Evolutionary conservation across 140 eudicot species (phyloP).

Genomic region (Senecio squalidus): DNA sequence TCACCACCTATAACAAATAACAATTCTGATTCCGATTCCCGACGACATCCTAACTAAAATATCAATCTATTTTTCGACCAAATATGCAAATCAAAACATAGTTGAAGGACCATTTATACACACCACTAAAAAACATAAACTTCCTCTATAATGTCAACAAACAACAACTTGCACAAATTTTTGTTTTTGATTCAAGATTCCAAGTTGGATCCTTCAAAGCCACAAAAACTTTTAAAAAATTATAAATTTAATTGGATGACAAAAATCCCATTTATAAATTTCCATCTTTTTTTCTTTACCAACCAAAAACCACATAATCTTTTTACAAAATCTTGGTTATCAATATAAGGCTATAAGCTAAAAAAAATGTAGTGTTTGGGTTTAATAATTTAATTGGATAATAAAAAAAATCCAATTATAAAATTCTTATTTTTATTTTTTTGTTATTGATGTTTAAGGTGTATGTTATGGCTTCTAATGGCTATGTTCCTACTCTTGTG

Average conservation of each 20-base stretch:
- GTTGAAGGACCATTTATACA: conserved; percentile 8
- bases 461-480: conserved; percentile 71
- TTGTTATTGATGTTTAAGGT: conserved; percentile 36
- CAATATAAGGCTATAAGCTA: conserved; percentile 1
- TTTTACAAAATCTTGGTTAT: conserved; percentile 10
- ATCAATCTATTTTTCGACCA: too few species aligned
- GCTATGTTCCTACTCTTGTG: conserved; percentile 44
- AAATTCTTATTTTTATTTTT: conserved; percentile 17
- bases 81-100: too few species aligned
- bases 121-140: neutral
- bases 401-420: too few species aligned
- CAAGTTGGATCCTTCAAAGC: conserved; percentile 15
- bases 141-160: conserved; percentile 1
- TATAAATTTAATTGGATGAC: conserved; percentile 25
- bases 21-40: too few species aligned
- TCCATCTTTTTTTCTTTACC: conserved; percentile 18
- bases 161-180: conserved; percentile 22
- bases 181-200: conserved; percentile 15
- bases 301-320: conserved; percentile 24
- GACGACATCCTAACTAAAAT: too few species aligned
- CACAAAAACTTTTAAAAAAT: conserved; percentile 2
- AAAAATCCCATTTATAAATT: conserved; percentile 20
- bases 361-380: conserved; percentile 27
- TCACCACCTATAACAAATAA: too few species aligned
- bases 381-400: too few species aligned